Percentiles rank a stretch among this genome's conserved stretches.
Evolutionary conservation across 495 filamentous ascomycete genomes (phyloP).

Genomic region (Penicillium samsonianum): DNA sequence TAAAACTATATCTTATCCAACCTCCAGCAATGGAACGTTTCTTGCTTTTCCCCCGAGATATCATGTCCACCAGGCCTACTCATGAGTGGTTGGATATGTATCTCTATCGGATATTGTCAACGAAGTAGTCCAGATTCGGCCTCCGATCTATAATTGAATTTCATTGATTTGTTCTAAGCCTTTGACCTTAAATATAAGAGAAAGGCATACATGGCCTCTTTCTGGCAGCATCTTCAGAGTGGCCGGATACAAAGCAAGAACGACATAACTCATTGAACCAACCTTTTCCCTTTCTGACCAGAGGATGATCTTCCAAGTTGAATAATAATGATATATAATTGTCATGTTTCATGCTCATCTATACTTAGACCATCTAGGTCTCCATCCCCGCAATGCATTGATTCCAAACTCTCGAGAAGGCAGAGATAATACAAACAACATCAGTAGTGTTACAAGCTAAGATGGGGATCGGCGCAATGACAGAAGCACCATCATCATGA

Average conservation of each 20-base stretch:
- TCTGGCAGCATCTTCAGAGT: neutral
- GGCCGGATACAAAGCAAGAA: no score
- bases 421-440: neutral
- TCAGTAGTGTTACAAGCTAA: neutral
- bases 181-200: neutral
- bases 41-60: neutral
- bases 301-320: neutral
- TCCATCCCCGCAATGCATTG: constrained; percentile 2
- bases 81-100: constrained; percentile 3
- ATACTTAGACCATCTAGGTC: neutral
- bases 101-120: neutral
- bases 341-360: constrained; percentile 3
- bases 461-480: neutral
- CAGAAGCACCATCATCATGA: neutral
- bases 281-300: neutral
- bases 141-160: neutral
- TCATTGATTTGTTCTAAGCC: neutral
- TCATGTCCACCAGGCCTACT: constrained; percentile 4
- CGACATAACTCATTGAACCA: no score
- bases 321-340: neutral
- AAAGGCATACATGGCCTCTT: neutral
- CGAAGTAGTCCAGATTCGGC: constrained; percentile 5
- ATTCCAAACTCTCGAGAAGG: neutral
- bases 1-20: constrained; percentile 8
- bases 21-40: constrained; percentile 5